phyloP scores from a whole-genome alignment of 495 filamentous ascomycete species.

The Apiosordaria backusii region DNA sequence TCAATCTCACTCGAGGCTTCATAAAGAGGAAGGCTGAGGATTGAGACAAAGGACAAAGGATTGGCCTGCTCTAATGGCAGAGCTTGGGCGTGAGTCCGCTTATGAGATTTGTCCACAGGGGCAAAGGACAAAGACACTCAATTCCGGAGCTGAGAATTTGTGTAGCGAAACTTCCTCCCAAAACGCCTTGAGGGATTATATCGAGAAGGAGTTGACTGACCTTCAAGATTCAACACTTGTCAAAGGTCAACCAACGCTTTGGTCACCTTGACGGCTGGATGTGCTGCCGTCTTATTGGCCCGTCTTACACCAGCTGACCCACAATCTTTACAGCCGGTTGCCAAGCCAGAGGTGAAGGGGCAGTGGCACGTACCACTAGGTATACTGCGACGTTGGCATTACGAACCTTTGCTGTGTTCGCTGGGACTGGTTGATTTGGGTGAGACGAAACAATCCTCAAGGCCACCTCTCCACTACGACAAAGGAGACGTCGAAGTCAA shows the following conservation, averaged over 20 bases:
- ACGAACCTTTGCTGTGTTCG: not conserved
- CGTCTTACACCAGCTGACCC: slow-evolving; percentile 6
- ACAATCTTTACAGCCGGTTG: not conserved
- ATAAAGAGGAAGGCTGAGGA: not conserved
- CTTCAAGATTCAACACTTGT: not conserved
- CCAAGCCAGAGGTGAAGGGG: slow-evolving; percentile 3
- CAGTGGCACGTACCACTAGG: not conserved
- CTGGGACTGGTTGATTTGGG: not conserved
- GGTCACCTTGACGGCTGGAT: slow-evolving; percentile 1
- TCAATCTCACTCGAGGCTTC: not conserved
- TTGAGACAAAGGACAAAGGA: not conserved
- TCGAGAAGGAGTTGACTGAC: not conserved
- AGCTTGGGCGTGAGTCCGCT: not conserved
- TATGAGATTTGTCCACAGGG: slow-evolving; percentile 6
- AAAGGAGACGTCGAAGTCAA: not conserved
- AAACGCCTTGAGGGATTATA: not conserved
- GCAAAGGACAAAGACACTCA: not conserved
- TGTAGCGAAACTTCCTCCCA: not conserved
- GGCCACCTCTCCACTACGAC: slow-evolving; percentile 5
- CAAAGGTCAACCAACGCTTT: not conserved
- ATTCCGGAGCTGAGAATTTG: not conserved
- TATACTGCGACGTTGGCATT: slow-evolving; percentile 12
- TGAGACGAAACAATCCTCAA: slow-evolving; percentile 2
- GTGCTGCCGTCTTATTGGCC: not conserved
- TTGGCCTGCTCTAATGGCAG: too few relatives aligned